phyloP scores from a whole-genome alignment of 2,329 filamentous ascomycete species.

The Talaromyces verruculosus region DNA sequence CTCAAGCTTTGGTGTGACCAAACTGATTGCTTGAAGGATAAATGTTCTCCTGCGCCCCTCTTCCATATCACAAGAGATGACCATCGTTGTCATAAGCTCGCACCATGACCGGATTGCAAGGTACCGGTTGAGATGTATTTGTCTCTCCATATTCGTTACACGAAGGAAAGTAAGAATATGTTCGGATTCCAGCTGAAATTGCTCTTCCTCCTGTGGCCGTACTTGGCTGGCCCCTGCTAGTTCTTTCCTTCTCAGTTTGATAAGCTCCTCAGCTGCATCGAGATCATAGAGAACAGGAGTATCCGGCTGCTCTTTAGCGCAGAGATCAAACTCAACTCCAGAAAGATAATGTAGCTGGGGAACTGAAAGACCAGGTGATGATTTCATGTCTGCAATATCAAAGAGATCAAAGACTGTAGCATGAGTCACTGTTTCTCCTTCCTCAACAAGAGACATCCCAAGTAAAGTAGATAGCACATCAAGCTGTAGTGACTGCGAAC shows the following conservation, averaged over 20 bases:
- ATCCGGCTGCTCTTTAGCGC: conserved; percentile 61
- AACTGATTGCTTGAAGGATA: conserved; percentile 80
- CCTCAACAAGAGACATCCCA: conserved; percentile 65
- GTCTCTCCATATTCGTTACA: conserved; percentile 42
- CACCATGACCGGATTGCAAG: conserved; percentile 79
- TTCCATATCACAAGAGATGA: conserved; percentile 78
- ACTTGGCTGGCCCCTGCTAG: conserved; percentile 46
- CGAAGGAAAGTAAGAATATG: conserved; percentile 40
- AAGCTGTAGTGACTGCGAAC: conserved; percentile 68
- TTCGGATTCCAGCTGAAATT: conserved; percentile 41
- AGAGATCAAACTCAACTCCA: conserved; percentile 67
- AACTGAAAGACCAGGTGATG: conserved; percentile 48
- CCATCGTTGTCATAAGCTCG: conserved; percentile 77
- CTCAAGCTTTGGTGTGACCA: conserved; percentile 85
- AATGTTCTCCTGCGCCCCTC: conserved; percentile 71
- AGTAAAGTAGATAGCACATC: conserved; percentile 68
- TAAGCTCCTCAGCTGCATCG: conserved; percentile 68
- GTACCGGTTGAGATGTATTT: conserved; percentile 52
- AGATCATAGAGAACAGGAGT: conserved; percentile 62
- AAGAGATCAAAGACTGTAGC: conserved; percentile 87
- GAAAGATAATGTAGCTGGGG: conserved; percentile 61
- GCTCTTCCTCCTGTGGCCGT: conserved; percentile 43
- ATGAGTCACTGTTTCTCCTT: conserved; percentile 65
- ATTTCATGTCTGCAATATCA: conserved; percentile 75
- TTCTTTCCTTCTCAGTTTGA: conserved; percentile 55